Conservation (phyloP, 2,329 filamentous ascomycete species). For the Calonectria leucothoes region DNA sequence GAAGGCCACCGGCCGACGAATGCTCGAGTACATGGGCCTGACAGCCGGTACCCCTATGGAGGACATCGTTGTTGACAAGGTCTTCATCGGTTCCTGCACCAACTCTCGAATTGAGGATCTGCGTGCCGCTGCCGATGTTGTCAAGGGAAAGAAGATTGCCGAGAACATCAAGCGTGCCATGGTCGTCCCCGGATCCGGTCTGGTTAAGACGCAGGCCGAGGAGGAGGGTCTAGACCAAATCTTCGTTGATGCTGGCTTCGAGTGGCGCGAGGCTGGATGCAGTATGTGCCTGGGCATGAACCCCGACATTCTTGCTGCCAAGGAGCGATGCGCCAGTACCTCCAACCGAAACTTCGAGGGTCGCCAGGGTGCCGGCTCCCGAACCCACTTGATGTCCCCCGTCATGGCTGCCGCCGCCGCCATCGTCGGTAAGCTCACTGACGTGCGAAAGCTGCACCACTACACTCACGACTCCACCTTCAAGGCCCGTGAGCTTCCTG, state of each 20-base stretch:
- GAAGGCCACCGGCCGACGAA: slow-evolving; percentile 82
- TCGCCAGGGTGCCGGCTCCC: slow-evolving; percentile 89
- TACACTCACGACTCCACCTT: slow-evolving; percentile 71
- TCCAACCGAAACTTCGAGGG: slow-evolving; percentile 99
- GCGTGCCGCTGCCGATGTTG: slow-evolving; percentile 84
- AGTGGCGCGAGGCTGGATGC: slow-evolving; percentile 98
- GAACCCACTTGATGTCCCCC: slow-evolving; percentile 96
- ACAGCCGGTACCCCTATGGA: slow-evolving; percentile 88
- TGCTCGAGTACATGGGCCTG: slow-evolving; percentile 97
- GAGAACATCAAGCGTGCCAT: slow-evolving; percentile 92
- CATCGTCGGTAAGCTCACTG: slow-evolving; percentile 89
- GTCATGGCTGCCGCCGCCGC: slow-evolving; percentile 95
- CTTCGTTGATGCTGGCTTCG: slow-evolving; percentile 91
- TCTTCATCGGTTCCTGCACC: slow-evolving; percentile 98
- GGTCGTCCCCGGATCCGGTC: slow-evolving; percentile 95
- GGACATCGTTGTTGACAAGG: slow-evolving; percentile 92
- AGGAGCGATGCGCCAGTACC: slow-evolving; percentile 94
- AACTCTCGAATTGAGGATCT: slow-evolving; percentile 98
- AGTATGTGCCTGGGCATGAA: slow-evolving; percentile 99
- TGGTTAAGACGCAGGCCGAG: slow-evolving; percentile 94
- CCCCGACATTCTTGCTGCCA: slow-evolving; percentile 92
- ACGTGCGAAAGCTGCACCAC: slow-evolving; percentile 83
- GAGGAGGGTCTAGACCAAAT: slow-evolving; percentile 92
- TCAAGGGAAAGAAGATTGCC: slow-evolving; percentile 89
- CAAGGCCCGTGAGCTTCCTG: slow-evolving; percentile 60